These are phyloP conservation scores for Rhytidiadelphus loreus DNA, from an alignment of 225 moss, liverwort and hornwort species.

Conservation along the genomic window DNA sequence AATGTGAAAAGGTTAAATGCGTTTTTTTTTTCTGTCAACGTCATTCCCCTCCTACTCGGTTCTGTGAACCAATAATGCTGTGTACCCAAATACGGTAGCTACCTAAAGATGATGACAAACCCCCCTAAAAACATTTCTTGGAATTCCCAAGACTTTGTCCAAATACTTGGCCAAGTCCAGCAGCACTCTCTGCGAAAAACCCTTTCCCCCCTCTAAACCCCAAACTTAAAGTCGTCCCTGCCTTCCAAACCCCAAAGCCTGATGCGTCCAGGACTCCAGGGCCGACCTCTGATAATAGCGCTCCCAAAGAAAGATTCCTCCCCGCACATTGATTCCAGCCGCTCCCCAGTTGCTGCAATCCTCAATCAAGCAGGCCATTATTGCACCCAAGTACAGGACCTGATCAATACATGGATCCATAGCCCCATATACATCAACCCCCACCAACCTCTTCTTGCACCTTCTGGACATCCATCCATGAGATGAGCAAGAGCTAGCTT, in stretches of 20 bases:
- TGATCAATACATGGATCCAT: background rate
- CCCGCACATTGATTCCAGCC: background rate
- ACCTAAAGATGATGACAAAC: too few relatives aligned
- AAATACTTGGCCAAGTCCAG: background rate
- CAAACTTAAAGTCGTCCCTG: background rate
- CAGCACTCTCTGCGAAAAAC: background rate
- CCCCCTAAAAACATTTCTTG: background rate
- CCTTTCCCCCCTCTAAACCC: background rate
- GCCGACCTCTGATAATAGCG: background rate
- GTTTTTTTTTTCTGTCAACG: background rate
- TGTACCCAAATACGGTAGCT: background rate
- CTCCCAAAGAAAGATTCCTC: background rate
- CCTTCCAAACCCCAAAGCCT: background rate
- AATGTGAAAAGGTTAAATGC: too few relatives aligned
- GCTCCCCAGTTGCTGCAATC: background rate
- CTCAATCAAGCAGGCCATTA: slow-evolving; percentile 6
- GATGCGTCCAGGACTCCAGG: background rate
- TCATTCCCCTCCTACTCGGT: background rate
- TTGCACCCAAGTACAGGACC: background rate
- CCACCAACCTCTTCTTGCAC: background rate
- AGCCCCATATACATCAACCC: background rate
- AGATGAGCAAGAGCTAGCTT: background rate
- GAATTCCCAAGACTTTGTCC: background rate
- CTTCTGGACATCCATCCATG: background rate
- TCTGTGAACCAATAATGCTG: background rate